Conservation (phyloP, 2,329 filamentous ascomycete species). For the Hypoxylon sp. region DNA sequence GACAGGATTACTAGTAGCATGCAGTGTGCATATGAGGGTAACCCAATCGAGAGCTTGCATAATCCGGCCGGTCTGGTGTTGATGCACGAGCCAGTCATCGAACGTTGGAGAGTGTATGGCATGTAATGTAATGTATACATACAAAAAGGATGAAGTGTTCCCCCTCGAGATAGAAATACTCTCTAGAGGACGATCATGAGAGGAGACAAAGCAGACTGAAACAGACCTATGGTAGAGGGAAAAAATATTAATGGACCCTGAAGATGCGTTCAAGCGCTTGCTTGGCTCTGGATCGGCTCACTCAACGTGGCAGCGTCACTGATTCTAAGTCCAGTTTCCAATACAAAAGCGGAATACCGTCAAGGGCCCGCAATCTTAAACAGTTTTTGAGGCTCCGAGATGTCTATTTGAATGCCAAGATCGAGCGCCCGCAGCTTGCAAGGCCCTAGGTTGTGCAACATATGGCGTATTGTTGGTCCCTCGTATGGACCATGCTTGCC, state of each 20-base stretch:
- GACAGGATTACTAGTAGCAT: slow-evolving; percentile 52
- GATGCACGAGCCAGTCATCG: slow-evolving; percentile 28
- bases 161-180: slow-evolving; percentile 17
- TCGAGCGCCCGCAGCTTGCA: slow-evolving; percentile 32
- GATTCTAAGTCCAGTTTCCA: background rate
- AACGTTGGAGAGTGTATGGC: slow-evolving; percentile 4
- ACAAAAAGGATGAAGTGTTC: slow-evolving; percentile 29
- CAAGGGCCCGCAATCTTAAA: slow-evolving; percentile 25
- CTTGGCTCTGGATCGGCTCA: slow-evolving; percentile 26
- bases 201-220: slow-evolving; percentile 17
- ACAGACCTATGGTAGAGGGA: background rate
- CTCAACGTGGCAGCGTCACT: slow-evolving; percentile 33
- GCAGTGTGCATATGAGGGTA: slow-evolving; percentile 53
- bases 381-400: slow-evolving; percentile 38
- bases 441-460: slow-evolving; percentile 28
- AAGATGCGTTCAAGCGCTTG: slow-evolving; percentile 30
- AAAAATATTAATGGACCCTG: slow-evolving; percentile 15
- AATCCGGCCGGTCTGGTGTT: slow-evolving; percentile 49
- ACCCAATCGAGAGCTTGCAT: slow-evolving; percentile 54
- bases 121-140: slow-evolving; percentile 2
- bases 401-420: slow-evolving; percentile 29
- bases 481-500: slow-evolving; percentile 12
- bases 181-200: slow-evolving; percentile 7
- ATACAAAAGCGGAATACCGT: slow-evolving; percentile 6
- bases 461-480: slow-evolving; percentile 21